Base-by-base conservation (phyloP, 2,329 filamentous ascomycete genomes). In the Plenodomus tracheiphilus region DNA sequence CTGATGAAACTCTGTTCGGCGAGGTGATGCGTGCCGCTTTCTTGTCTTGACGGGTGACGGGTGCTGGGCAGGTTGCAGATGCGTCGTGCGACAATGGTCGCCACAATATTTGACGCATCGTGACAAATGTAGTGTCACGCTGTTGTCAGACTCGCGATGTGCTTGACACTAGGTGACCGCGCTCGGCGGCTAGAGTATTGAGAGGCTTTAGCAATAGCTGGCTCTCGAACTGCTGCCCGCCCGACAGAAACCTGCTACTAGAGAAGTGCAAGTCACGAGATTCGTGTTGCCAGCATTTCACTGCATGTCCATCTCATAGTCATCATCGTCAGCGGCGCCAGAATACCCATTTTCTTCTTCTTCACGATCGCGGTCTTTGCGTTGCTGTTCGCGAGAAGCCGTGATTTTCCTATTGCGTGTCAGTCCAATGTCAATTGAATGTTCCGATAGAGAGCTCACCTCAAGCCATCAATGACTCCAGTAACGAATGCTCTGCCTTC, bases 401-500 rank as follows among this genome's bases (percentile, higher is more conserved):
- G 91, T 91, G 43, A 97, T 84, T 77, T 85, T 92, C 64, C 91
- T 83, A 54, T 36, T 46, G 10, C 6, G 13, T 20, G 16, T 67
- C 47, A 63, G 54, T 36, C 16, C 8, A 20, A 34, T 16, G 8
- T 4, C 10, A n/a, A n/a, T n/a, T n/a, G n/a, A n/a, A 9, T 13
- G 2, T 16, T 15, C 9, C 16, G 11, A 2, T 21, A 9, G 18
- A 17, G 19, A 13, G 35, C 47, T 40, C 72, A 81, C 80, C 83
- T 79, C 62, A 97, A 79, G 4, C 89, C 91, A 70, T 97, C 92
- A 56, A 97, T 86, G 2, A 97, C 90, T 1, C 89, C 89, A 1
- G 85, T 79, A 53, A 97, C 85, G 66, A 97, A 96, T 0, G 85
- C 86, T 62, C 93, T 82, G 46, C 86, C 89, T 76, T 97, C 93